Evolutionary conservation across 2,329 filamentous ascomycete species (phyloP).

Genomic region (Colletotrichum destructivum): DNA sequence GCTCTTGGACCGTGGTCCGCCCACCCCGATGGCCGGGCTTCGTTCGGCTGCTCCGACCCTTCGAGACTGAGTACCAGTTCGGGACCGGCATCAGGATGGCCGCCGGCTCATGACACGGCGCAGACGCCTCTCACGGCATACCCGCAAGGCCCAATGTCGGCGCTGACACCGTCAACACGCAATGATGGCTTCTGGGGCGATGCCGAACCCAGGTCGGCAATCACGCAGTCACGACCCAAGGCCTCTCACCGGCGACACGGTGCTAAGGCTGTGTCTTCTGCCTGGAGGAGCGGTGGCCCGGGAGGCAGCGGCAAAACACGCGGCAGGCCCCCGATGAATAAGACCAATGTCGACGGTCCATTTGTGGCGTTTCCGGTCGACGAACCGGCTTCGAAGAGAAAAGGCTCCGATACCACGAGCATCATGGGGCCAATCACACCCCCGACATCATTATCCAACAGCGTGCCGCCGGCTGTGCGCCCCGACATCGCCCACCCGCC

Average conservation of each 20-base stretch:
- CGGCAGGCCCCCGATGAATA: constrained; percentile 83
- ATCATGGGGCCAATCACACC: constrained; percentile 49
- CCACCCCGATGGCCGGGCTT: constrained; percentile 58
- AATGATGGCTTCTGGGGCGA: constrained; percentile 67
- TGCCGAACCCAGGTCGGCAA: constrained; percentile 79
- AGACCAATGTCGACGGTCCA: constrained; percentile 71
- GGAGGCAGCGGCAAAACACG: constrained; percentile 77
- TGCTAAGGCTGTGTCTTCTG: constrained; percentile 88
- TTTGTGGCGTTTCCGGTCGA: constrained; percentile 78
- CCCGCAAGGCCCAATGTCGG: constrained; percentile 74
- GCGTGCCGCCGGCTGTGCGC: constrained; percentile 12
- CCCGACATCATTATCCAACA: constrained; percentile 18
- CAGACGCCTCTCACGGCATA: constrained; percentile 78
- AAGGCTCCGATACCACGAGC: constrained; percentile 51
- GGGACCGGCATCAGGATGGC: constrained; percentile 58
- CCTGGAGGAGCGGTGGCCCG: constrained; percentile 81
- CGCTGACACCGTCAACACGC: constrained; percentile 77
- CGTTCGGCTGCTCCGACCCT: constrained; percentile 52
- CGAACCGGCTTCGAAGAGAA: constrained; percentile 65
- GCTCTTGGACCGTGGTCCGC: constrained; percentile 65
- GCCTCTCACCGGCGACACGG: constrained; percentile 77
- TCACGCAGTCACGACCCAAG: constrained; percentile 75
- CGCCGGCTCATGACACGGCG: constrained; percentile 63
- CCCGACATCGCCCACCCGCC: constrained; percentile 7
- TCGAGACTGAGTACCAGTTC: constrained; percentile 55